Conservation (phyloP, 1,139 yeast species). For the Taiozyma sp. region DNA sequence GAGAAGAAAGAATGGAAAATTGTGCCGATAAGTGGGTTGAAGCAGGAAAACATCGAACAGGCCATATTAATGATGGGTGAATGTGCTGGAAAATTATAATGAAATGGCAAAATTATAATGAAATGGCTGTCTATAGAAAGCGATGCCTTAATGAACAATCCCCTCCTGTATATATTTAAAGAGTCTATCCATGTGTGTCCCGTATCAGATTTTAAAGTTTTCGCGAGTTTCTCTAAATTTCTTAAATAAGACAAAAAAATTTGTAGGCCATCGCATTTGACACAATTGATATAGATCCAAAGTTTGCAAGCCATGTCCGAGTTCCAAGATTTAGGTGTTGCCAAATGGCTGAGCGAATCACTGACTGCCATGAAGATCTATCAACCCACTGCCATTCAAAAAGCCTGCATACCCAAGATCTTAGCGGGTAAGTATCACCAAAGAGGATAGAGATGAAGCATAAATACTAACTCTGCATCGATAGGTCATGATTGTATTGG, state of each 20-base stretch:
- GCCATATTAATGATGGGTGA: conserved; percentile 71
- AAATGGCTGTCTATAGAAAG: background rate
- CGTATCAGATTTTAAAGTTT: background rate
- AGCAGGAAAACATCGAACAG: conserved; percentile 65
- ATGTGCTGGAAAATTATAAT: conserved; percentile 38
- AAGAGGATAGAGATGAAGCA: background rate
- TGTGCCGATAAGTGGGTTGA: conserved; percentile 81
- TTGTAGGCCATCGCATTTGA: background rate
- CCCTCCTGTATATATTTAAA: background rate
- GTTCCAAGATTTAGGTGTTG: conserved; percentile 68
- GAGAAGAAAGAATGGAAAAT: conserved; percentile 52
- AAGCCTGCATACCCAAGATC: conserved; percentile 85
- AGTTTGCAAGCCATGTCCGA: conserved; percentile 9
- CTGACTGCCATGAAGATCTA: conserved; percentile 76
- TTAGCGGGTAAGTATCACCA: conserved; percentile 39
- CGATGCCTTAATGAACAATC: background rate
- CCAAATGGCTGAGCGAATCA: conserved; percentile 85
- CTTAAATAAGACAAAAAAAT: background rate
- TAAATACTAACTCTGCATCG: background rate
- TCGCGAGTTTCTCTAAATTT: background rate
- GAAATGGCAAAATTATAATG: conserved; percentile 10
- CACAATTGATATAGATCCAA: background rate
- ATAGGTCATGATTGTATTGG: conserved; percentile 84
- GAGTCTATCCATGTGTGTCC: background rate
- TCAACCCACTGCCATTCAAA: conserved; percentile 83